Evolutionary conservation across 148 eudicot genomes (phyloP).

Genomic region (Persicaria maculosa): DNA sequence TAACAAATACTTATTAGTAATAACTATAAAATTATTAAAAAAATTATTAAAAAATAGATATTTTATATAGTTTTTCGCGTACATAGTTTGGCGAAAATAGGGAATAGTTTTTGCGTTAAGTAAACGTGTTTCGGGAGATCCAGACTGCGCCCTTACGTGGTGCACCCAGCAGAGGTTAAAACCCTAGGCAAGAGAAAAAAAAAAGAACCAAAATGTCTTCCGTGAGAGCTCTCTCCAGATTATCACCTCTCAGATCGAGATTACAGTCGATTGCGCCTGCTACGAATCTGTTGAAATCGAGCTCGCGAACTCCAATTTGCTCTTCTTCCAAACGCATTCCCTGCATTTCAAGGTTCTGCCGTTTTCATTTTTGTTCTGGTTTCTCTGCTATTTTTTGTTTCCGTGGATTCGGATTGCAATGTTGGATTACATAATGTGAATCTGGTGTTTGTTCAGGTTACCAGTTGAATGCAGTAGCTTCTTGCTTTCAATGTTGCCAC

Average conservation of each 20-base stretch:
- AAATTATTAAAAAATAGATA: no score
- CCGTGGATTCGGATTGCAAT: slow-evolving; percentile 6
- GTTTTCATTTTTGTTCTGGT: slow-evolving; percentile 1
- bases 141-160: no score
- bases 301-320: slow-evolving; percentile 14
- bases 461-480: slow-evolving; percentile 35
- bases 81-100: no score
- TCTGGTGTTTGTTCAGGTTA: slow-evolving; percentile 20
- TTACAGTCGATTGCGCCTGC: slow-evolving; percentile 18
- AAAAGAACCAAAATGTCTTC: slow-evolving; percentile 15
- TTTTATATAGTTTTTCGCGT: no score
- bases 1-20: no score
- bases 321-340: slow-evolving; percentile 21
- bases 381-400: slow-evolving; percentile 6
- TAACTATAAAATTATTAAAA: no score
- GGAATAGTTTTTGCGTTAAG: no score
- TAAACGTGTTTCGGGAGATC: no score
- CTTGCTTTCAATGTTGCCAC: slow-evolving; percentile 30
- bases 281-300: slow-evolving; percentile 19
- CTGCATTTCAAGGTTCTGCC: slow-evolving; percentile 23
- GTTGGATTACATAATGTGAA: background rate
- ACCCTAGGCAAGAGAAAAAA: background rate
- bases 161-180: background rate
- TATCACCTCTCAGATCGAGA: slow-evolving; percentile 21
- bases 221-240: slow-evolving; percentile 21